Evolutionary conservation across 1,284 basidiomycete genomes (phyloP).

Genomic region (Papiliotrema terrestris): DNA sequence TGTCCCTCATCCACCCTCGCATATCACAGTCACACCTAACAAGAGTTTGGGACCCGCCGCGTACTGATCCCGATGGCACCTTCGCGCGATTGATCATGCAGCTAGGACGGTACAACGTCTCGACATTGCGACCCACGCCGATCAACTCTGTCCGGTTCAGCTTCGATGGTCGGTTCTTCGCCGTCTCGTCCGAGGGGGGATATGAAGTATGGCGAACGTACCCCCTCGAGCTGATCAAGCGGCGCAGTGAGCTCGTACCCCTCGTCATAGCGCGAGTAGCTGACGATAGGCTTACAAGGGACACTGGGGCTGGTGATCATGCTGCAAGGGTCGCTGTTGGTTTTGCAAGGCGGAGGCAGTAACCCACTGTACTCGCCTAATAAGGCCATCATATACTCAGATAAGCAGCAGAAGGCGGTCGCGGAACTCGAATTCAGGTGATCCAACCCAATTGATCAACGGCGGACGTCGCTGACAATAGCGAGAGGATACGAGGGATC

Average conservation of each 20-base stretch:
- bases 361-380: slow-evolving; percentile 91
- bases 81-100: slow-evolving; percentile 60
- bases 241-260: slow-evolving; percentile 60
- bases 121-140: slow-evolving; percentile 69
- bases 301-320: slow-evolving; percentile 74
- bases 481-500: slow-evolving; percentile 77
- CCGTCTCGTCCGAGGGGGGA: slow-evolving; percentile 73
- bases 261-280: slow-evolving; percentile 2
- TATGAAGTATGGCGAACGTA: slow-evolving; percentile 80
- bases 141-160: slow-evolving; percentile 76
- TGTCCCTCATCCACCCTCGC: too few species aligned
- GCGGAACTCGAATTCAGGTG: slow-evolving; percentile 79
- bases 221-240: slow-evolving; percentile 72
- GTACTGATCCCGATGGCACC: background rate
- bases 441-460: too few species aligned
- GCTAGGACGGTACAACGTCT: slow-evolving; percentile 80
- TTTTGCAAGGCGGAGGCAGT: slow-evolving; percentile 82
- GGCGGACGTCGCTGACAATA: slow-evolving; percentile 37
- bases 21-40: too few species aligned
- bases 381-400: slow-evolving; percentile 90
- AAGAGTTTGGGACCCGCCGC: too few species aligned
- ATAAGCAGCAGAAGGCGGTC: slow-evolving; percentile 66
- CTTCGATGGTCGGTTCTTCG: slow-evolving; percentile 72
- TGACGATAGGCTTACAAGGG: slow-evolving; percentile 51
- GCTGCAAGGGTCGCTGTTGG: slow-evolving; percentile 75